A percentile compares a stretch with the other conserved stretches of the same genome.
Evolutionary conservation across 2,329 filamentous ascomycete genomes (phyloP).

Genomic region (Rhytidhysteron rufulum): DNA sequence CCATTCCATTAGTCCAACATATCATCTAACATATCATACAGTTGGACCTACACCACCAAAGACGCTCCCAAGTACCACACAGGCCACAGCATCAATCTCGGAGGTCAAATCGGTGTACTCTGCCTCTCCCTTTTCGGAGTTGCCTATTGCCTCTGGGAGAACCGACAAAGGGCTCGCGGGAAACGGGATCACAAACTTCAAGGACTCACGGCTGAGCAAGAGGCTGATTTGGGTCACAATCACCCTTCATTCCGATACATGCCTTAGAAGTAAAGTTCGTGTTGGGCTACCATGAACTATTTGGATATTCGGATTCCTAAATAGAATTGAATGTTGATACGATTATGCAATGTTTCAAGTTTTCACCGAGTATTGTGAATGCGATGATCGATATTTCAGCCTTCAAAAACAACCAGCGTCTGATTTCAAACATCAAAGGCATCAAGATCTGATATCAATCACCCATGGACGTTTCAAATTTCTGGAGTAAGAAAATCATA

Average conservation of each 20-base stretch:
- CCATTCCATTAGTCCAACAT: constrained; percentile 48
- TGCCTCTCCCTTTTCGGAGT: constrained; percentile 48
- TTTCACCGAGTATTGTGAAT: too few species aligned
- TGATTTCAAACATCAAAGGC: too few species aligned
- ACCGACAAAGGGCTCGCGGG: constrained; percentile 46
- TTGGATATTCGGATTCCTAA: too few species aligned
- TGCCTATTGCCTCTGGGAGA: constrained; percentile 53
- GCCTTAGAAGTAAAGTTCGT: constrained; percentile 29
- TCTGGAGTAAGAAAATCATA: too few species aligned
- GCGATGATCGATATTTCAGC: too few species aligned
- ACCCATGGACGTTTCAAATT: too few species aligned
- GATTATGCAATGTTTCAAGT: too few species aligned
- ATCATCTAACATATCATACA: constrained; percentile 40
- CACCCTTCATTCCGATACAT: constrained; percentile 58
- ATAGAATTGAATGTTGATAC: too few species aligned
- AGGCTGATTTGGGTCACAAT: constrained; percentile 48
- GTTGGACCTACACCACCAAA: constrained; percentile 50
- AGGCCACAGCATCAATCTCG: constrained; percentile 66
- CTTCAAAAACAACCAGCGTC: too few species aligned
- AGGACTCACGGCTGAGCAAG: constrained; percentile 47
- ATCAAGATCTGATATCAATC: too few species aligned
- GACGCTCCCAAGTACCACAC: constrained; percentile 63
- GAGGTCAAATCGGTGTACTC: constrained; percentile 45
- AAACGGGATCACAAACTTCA: constrained; percentile 49
- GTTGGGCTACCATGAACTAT: too few species aligned